Conservation (phyloP, 2,329 filamentous ascomycete species). For the Colletotrichum chlorophyti region DNA sequence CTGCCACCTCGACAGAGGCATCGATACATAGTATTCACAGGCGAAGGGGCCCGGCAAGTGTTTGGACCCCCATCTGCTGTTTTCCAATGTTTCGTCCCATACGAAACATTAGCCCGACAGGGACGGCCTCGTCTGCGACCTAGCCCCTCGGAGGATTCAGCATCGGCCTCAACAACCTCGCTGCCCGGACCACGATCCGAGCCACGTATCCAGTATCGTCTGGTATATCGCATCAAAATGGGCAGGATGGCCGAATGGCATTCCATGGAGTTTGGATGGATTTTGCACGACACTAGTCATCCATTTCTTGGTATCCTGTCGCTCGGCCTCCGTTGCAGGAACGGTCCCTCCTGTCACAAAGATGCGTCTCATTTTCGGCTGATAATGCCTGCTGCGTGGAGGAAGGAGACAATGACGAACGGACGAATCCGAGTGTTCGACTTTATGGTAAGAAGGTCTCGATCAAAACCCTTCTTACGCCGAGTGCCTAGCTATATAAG, state of each 20-base stretch:
- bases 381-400: too few species aligned
- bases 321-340: slow-evolving; percentile 20
- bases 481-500: slow-evolving; percentile 12
- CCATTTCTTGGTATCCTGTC: not conserved
- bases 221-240: not conserved
- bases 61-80: slow-evolving; percentile 11
- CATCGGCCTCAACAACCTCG: slow-evolving; percentile 21
- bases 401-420: too few species aligned
- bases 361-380: slow-evolving; percentile 17
- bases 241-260: slow-evolving; percentile 1
- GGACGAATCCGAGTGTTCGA: too few species aligned
- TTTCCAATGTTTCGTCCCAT: slow-evolving; percentile 26
- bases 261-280: not conserved
- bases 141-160: too few species aligned
- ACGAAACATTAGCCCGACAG: slow-evolving; percentile 33
- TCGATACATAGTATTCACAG: too few species aligned
- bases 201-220: slow-evolving; percentile 5
- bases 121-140: slow-evolving; percentile 17
- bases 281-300: not conserved
- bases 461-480: too few species aligned
- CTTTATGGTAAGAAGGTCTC: too few species aligned
- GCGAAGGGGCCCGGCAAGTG: not conserved
- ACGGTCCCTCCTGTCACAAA: slow-evolving; percentile 25
- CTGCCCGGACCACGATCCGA: slow-evolving; percentile 32
- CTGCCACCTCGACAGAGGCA: too few species aligned